Percentiles rank a stretch among this genome's conserved stretches.
These are phyloP conservation scores for Pyrenopolyporus hunteri DNA, from an alignment of 495 filamentous ascomycete species.

Conservation along the genomic window DNA sequence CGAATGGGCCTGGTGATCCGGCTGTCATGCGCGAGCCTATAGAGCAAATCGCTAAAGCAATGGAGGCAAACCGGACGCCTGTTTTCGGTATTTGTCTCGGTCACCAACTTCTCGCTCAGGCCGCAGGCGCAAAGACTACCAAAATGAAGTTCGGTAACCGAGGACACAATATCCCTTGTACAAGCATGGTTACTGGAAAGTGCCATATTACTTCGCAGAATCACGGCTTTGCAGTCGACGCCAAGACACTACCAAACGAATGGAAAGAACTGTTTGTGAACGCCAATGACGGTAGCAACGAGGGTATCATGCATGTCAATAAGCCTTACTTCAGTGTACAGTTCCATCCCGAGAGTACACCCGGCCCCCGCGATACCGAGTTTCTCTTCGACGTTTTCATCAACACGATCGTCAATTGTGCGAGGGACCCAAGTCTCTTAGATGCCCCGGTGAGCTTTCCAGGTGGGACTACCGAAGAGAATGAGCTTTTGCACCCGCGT, in stretches of 20 bases:
- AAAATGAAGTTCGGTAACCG: conserved; percentile 99
- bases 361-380: conserved; percentile 95
- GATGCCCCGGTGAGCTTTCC: conserved; percentile 78
- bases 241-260: conserved; percentile 70
- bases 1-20: conserved; percentile 96
- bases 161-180: conserved; percentile 98
- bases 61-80: conserved; percentile 77
- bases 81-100: conserved; percentile 97
- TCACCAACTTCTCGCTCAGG: conserved; percentile 90
- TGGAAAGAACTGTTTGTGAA: conserved; percentile 97
- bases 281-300: conserved; percentile 96
- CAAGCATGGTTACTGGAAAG: conserved; percentile 87
- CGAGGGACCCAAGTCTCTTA: conserved; percentile 65
- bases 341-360: conserved; percentile 97
- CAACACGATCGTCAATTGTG: conserved; percentile 72
- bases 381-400: conserved; percentile 98
- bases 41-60: conserved; percentile 71
- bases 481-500: conserved; percentile 72
- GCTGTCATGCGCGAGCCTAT: conserved; percentile 79
- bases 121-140: conserved; percentile 81
- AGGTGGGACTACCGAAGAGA: conserved; percentile 79
- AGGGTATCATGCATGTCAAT: conserved; percentile 86
- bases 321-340: conserved; percentile 97
- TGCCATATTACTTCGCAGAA: conserved; percentile 99
- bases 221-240: conserved; percentile 92